Conservation (phyloP, 2,329 filamentous ascomycete genomes). For the Talaromyces amestolkiae region DNA sequence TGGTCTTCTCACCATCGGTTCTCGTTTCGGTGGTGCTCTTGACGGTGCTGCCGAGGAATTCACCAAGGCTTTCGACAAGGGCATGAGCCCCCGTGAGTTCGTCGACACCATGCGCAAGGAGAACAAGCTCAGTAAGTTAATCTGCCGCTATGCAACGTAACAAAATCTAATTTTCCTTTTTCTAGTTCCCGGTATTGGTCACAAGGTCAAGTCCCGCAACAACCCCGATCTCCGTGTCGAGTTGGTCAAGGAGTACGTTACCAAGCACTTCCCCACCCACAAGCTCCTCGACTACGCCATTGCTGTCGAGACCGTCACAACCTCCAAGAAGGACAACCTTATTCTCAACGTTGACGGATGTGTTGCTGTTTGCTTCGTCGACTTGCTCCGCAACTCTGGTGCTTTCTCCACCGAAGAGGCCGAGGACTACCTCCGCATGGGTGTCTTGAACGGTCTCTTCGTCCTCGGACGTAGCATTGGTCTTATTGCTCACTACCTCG, state of each 20-base stretch:
- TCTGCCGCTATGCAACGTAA: too few relatives aligned
- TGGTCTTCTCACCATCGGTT: constrained; percentile 97
- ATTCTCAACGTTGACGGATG: constrained; percentile 99
- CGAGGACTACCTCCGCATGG: constrained; percentile 98
- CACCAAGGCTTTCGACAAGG: constrained; percentile 96
- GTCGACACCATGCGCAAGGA: constrained; percentile 99
- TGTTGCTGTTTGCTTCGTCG: constrained; percentile 97
- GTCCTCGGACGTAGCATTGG: constrained; percentile 95
- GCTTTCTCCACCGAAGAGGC: constrained; percentile 95
- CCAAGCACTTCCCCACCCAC: constrained; percentile 94
- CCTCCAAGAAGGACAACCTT: constrained; percentile 99
- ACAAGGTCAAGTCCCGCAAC: constrained; percentile 99
- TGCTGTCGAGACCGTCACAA: constrained; percentile 96
- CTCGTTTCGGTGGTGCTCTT: constrained; percentile 95
- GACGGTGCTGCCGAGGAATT: constrained; percentile 98
- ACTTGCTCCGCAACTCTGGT: constrained; percentile 94
- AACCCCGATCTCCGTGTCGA: constrained; percentile 99
- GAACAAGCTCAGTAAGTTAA: constrained; percentile 85
- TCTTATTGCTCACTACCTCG: constrained; percentile 98
- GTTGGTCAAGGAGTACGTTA: constrained; percentile 97
- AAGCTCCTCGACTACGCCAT: constrained; percentile 99
- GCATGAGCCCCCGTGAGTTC: constrained; percentile 95
- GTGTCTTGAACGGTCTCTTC: constrained; percentile 98
- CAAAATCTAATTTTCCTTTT: constrained; percentile 29
- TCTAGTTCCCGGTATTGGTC: constrained; percentile 87